Conservation (phyloP, 176 grass and related monocot species). For the Microstegium vimineum region DNA sequence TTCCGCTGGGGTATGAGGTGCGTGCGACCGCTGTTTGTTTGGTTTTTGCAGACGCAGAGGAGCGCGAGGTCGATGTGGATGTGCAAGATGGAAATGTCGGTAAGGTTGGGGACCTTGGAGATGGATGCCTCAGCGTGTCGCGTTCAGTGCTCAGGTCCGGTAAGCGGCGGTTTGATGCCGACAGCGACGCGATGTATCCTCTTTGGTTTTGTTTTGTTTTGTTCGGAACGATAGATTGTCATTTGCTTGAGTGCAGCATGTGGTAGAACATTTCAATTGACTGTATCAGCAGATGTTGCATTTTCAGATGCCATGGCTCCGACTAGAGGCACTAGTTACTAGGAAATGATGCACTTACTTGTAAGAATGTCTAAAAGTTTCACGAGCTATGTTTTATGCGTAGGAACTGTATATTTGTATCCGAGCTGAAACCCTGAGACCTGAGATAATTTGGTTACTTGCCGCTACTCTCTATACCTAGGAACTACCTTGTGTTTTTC, state of each 20-base stretch:
- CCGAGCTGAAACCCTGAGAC: no score
- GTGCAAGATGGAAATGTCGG: background rate
- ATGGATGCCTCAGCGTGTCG: conserved; percentile 17
- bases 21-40: background rate
- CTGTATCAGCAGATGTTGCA: no score
- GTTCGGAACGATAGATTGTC: background rate
- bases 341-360: no score
- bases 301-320: no score
- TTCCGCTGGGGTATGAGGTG: background rate
- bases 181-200: conserved; percentile 75
- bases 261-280: no score
- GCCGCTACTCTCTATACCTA: no score
- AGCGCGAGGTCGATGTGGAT: conserved; percentile 28
- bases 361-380: no score
- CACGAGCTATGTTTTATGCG: no score
- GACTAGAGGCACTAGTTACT: no score
- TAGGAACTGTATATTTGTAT: no score
- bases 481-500: conserved; percentile 27
- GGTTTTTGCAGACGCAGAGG: conserved; percentile 26
- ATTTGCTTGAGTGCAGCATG: background rate
- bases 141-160: conserved; percentile 41
- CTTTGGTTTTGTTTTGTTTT: background rate
- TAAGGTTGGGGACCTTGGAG: conserved; percentile 4
- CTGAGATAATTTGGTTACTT: no score
- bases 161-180: conserved; percentile 26